Conservation (phyloP, 352 stramenopile species). For the Phytophthora foliorum region DNA sequence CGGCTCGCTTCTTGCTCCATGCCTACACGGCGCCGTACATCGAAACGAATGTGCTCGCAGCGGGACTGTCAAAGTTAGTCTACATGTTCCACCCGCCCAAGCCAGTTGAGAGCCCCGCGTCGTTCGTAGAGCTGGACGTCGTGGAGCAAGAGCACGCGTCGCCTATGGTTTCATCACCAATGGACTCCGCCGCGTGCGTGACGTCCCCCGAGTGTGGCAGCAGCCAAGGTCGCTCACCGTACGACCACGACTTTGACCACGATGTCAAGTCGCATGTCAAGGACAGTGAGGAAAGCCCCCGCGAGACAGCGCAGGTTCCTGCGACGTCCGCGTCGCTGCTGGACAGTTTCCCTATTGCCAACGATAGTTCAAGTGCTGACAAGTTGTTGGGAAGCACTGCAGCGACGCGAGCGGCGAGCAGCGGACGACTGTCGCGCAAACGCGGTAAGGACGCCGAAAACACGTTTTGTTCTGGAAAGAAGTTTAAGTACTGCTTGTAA, state of each 20-base stretch:
- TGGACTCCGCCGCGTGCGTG: constrained; percentile 76
- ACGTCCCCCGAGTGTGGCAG: constrained; percentile 80
- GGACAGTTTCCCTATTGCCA: constrained; percentile 67
- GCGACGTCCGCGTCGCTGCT: constrained; percentile 48
- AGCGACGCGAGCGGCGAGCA: constrained; percentile 34
- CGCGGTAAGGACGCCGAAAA: constrained; percentile 57
- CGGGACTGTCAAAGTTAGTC: constrained; percentile 79
- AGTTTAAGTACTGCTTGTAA: constrained; percentile 74
- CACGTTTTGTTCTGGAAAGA: constrained; percentile 67
- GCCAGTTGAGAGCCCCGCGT: constrained; percentile 60
- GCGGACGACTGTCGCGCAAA: constrained; percentile 50
- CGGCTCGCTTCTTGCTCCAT: constrained; percentile 78
- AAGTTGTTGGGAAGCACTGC: constrained; percentile 65
- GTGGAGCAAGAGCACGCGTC: constrained; percentile 53
- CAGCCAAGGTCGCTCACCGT: constrained; percentile 74
- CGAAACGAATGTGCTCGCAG: constrained; percentile 75
- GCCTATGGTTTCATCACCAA: constrained; percentile 55
- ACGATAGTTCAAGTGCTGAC: constrained; percentile 84
- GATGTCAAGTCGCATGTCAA: constrained; percentile 65
- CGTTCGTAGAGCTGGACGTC: constrained; percentile 53
- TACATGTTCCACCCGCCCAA: constrained; percentile 75
- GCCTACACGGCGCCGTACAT: constrained; percentile 86
- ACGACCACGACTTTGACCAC: constrained; percentile 81
- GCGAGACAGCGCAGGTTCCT: constrained; percentile 55
- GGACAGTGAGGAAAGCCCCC: constrained; percentile 59